Percentiles rank a stretch among this genome's conserved stretches.
phyloP scores from a whole-genome alignment of 208 protist species.

The Crithidia acanthocephali region DNA sequence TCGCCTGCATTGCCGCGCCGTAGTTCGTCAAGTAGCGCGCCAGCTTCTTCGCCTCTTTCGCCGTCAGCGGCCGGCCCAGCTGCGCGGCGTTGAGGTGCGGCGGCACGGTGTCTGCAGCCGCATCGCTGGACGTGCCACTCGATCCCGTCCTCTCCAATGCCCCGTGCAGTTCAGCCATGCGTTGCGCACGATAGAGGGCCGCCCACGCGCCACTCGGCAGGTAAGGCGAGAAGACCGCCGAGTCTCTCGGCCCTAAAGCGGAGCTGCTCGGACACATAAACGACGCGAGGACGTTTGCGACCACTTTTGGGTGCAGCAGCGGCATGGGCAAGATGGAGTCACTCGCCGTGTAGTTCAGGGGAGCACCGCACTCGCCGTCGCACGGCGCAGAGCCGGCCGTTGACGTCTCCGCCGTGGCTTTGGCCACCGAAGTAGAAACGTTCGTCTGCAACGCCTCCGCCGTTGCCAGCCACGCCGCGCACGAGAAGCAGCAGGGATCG shows the following conservation, averaged over 20 bases:
- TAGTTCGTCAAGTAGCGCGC: constrained; percentile 42
- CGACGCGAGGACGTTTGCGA: background rate
- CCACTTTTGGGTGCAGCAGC: constrained; percentile 34
- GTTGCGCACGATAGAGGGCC: constrained; percentile 27
- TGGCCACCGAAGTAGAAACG: too few relatives aligned
- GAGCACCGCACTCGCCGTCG: background rate
- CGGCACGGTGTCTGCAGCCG: constrained; percentile 10
- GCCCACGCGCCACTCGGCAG: constrained; percentile 25
- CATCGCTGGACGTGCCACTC: background rate
- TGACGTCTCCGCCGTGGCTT: background rate
- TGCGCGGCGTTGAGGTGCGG: constrained; percentile 38
- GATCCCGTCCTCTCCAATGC: background rate
- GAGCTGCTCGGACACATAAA: background rate
- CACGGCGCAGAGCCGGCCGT: background rate
- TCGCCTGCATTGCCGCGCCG: constrained; percentile 23
- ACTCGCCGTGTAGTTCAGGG: background rate
- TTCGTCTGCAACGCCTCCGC: background rate
- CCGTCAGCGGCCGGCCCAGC: constrained; percentile 45
- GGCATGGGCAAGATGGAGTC: constrained; percentile 23
- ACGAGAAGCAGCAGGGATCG: constrained; percentile 7
- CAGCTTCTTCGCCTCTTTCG: constrained; percentile 45
- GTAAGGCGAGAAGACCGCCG: constrained; percentile 28
- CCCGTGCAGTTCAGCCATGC: constrained; percentile 9
- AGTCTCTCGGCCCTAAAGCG: background rate
- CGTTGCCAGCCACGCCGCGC: constrained; percentile 13